Conservation (phyloP, 2,329 filamentous ascomycete species). For the Lecanoromycetidae sp. region DNA sequence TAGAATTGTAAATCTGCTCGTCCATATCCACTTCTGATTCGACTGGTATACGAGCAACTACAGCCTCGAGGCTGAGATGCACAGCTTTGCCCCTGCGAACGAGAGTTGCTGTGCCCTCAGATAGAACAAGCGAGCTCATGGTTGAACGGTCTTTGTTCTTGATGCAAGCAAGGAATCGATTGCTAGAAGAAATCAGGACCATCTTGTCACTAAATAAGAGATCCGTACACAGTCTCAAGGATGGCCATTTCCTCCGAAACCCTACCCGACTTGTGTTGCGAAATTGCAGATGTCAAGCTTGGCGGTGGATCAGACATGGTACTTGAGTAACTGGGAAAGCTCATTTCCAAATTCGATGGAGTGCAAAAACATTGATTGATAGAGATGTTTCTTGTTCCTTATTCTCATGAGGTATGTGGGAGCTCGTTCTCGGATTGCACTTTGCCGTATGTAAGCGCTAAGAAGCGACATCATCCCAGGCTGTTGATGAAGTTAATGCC, state of each 20-base stretch:
- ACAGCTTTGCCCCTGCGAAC: neutral
- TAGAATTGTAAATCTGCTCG: neutral
- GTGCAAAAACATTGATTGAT: no score
- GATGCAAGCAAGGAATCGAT: conserved; percentile 1
- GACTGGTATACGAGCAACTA: neutral
- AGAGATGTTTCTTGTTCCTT: no score
- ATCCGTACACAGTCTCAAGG: no score
- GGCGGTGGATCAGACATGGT: neutral
- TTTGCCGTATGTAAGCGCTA: neutral
- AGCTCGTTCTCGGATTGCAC: no score
- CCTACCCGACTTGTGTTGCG: no score
- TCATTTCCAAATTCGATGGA: no score
- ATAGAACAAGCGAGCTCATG: neutral
- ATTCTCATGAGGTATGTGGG: no score
- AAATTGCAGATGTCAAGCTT: no score
- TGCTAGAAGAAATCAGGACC: no score
- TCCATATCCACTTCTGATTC: neutral
- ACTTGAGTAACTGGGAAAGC: no score
- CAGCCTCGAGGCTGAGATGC: neutral
- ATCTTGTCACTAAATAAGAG: no score
- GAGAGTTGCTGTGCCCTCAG: neutral
- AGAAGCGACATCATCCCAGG: neutral
- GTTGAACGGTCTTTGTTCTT: neutral
- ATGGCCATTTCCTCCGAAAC: neutral
- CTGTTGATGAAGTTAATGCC: neutral